Percentiles rank a stretch among this genome's conserved stretches.
Evolutionary conservation across 192 early-diverging fungal species (phyloP).

Genomic region (Backusella macrospora): DNA sequence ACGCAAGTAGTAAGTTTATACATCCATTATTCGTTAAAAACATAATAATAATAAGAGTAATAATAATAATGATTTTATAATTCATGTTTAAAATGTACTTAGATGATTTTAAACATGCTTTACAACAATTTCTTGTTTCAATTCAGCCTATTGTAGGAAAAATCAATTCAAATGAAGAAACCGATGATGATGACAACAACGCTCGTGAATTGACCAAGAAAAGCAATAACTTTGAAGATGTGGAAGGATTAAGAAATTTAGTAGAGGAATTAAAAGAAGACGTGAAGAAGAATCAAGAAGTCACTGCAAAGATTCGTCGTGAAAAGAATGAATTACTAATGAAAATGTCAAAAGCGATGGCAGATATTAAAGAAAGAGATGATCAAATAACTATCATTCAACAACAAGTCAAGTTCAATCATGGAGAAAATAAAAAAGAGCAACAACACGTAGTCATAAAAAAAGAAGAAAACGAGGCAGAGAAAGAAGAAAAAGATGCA

Average conservation of each 20-base stretch:
- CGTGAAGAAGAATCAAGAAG: slow-evolving; percentile 26
- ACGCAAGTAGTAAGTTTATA: slow-evolving; percentile 28
- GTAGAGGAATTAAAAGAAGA: slow-evolving; percentile 33
- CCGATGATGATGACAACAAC: not conserved
- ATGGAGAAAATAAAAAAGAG: not conserved
- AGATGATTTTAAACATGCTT: slow-evolving; percentile 26
- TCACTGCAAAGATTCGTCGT: slow-evolving; percentile 32
- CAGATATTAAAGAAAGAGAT: slow-evolving; percentile 30
- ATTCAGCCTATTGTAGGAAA: slow-evolving; percentile 44
- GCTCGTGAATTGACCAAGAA: not conserved
- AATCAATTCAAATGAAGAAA: not conserved
- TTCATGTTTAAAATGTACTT: slow-evolving; percentile 10
- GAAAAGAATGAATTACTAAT: slow-evolving; percentile 42
- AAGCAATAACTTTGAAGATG: slow-evolving; percentile 30
- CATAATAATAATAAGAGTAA: too few species aligned
- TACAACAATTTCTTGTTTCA: slow-evolving; percentile 29
- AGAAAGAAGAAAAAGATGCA: not conserved
- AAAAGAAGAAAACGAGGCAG: not conserved
- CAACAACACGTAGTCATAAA: too few species aligned
- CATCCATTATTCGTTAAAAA: too few species aligned
- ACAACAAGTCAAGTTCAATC: not conserved
- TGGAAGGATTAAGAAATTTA: slow-evolving; percentile 33
- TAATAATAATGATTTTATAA: too few species aligned
- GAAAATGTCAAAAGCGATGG: slow-evolving; percentile 34
- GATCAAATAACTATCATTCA: slow-evolving; percentile 12